Percentiles rank a stretch among this genome's conserved stretches.
These are phyloP conservation scores for Lupinus albus DNA, from an alignment of 306 rosid species.

Conservation along the genomic window DNA sequence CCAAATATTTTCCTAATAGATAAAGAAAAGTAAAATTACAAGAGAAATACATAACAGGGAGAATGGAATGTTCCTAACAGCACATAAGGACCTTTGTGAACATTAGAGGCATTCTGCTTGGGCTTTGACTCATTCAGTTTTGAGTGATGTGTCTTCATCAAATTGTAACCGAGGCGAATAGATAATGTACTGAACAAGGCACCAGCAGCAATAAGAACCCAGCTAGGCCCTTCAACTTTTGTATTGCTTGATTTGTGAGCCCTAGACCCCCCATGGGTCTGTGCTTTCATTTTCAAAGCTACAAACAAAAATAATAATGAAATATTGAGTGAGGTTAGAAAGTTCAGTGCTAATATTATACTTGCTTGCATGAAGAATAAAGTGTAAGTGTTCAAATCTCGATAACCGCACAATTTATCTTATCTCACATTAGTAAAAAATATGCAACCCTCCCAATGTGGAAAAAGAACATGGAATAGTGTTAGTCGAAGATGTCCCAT, in stretches of 20 bases:
- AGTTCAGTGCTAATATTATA: too few species aligned
- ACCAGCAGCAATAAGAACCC: slow-evolving; percentile 92
- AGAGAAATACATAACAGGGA: slow-evolving; percentile 12
- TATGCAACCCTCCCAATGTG: too few species aligned
- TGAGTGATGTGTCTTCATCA: slow-evolving; percentile 74
- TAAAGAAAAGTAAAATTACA: not conserved
- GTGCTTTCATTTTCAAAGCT: slow-evolving; percentile 72
- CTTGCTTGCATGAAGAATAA: too few species aligned
- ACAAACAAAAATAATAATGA: too few species aligned
- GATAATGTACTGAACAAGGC: slow-evolving; percentile 86
- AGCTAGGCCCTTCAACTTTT: slow-evolving; percentile 72
- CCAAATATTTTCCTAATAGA: not conserved
- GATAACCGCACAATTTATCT: too few species aligned
- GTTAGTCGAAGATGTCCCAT: too few species aligned
- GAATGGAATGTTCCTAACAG: slow-evolving; percentile 11
- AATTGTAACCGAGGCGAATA: slow-evolving; percentile 82
- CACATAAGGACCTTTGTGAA: slow-evolving; percentile 42
- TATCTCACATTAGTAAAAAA: too few species aligned
- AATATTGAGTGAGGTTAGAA: too few species aligned
- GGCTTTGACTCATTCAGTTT: too few species aligned
- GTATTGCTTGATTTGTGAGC: slow-evolving; percentile 54
- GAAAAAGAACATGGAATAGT: too few species aligned
- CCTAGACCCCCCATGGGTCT: slow-evolving; percentile 56
- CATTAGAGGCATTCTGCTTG: slow-evolving; percentile 52
- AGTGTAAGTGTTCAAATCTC: too few species aligned